Base-by-base conservation (phyloP, 2,329 filamentous ascomycete genomes). In the Alternaria viburni region DNA sequence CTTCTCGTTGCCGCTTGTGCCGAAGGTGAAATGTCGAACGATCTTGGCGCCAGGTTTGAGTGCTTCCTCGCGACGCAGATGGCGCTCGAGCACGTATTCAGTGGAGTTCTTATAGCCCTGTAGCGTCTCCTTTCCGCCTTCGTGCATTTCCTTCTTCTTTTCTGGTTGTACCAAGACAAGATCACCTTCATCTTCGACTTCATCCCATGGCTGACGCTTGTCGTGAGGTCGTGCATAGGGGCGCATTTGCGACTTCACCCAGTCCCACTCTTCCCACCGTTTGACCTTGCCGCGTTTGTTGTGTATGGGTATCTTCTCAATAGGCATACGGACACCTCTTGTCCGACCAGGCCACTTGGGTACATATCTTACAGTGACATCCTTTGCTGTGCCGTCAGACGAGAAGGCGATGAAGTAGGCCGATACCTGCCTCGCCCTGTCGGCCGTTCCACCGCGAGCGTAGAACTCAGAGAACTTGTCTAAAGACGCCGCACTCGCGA, bases 31-130 rank as follows among this genome's bases (percentile, higher is more conserved):
- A 11, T 87, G 86, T 68, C 91, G 92, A 36, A 93, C 90, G 1
- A 91, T 87, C 54, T 87, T 82, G 0, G 93, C 89, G 2, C 82
- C 86, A 0, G 90, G 88, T 11, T 89, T 83, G 5, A 99, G 84
- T 1, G 95, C 96, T 82, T 99, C 95, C 81, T 99, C 96, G 43
- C 96, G 90, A 69, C 93, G 93, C 11, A 98, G 83, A 75, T 98
- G 95, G 5, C 95, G 87, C 73, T 91, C 90, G 4, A 99, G 86
- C 1, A 94, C 91, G 75, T 91, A 97, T 21, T 97, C 92, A 3
- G 91, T 86, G 0, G 93, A 96, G 57, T 90, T 87, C 73, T 97
- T 97, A 81, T 96, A 95, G 75, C 91, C 95, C 74, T 96, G 92
- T 3, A 98, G 81, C 0, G 93, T 97, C 77, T 84, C 82, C 49